Evolutionary conservation across 148 eudicot species (phyloP), one percentile per base, ranked within the genome.

Genomic region (Camellia lanceoleosa): DNA sequence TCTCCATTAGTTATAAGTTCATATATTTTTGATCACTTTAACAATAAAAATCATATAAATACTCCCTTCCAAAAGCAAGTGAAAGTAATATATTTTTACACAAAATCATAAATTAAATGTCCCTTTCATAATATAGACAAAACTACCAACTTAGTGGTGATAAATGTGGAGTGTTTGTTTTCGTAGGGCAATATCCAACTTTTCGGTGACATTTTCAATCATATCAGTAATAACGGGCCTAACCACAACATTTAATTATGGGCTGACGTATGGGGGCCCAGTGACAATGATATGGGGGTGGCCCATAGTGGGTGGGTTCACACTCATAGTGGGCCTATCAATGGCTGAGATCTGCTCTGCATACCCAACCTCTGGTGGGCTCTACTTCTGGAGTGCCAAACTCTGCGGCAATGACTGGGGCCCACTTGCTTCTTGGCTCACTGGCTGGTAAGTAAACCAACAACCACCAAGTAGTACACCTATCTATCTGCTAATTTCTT

Each of bases 341-440:
- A 83, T 93, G 97, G 90, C 94, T 8, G 97, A 91, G 83, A 93
- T 91, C 42, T 91, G 94, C 84, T 93, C 97, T 2, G 93, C 97
- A 9, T 93, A 83, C 77, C 97, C 97, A 5, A 90, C 92, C 4
- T 84, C 97, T 41, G 94, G 82, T 80, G 97, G 94, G 13, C 93
- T 93, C 46, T 91, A 93, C 68, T 93, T 87, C 63, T 93, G 97
- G 97, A 90, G 93, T 20, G 93, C 93, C 2, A 90, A 78, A 69
- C 93, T 93, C 16, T 87, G 86, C 60, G 90, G 91, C 0, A 73
- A 72, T 41, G 43, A 71, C 0, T 90, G 92, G 91, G 93, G 81
- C 73, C 92, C 97, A 1, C 87, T 91, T 66, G 88, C 94, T 20
- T 86, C 94, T 58, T 93, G 97, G 97, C 70, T 91, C 71, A 93